Evolutionary conservation across 148 eudicot genomes (phyloP), one percentile per base, ranked within the genome.

Genomic region (Camellia japonica): DNA sequence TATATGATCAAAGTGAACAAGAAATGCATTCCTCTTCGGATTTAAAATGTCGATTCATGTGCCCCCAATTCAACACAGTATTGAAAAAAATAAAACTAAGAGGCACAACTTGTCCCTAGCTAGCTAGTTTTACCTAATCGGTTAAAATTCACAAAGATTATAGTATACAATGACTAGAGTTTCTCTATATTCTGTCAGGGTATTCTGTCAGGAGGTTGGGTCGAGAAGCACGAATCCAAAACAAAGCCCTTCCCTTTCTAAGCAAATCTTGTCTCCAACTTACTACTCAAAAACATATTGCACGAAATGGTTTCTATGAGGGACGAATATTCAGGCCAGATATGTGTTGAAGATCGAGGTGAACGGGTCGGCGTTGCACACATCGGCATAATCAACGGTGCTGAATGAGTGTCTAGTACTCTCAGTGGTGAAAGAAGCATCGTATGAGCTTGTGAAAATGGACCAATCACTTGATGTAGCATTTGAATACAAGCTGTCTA

Each of bases 391-490:
- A 73, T 92, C 98, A 18, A 82, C 79, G 0, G 90, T 89, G 60
- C 97, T 90, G 86, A 93, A 93, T 23, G 98, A 94, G 83, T 94
- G 97, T 61, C 98, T 64, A 4, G 97, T 92, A 78, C 98, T 94
- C 85, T 94, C 98, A 13, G 95, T 93, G 55, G 97, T 93, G 86
- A 93, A 91, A 20, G 97, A 93, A 42, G 98, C 93, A 4, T 94
- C 98, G 61, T 94, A 97, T 0, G 97, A 94, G 91, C 97, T 94
- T n/a, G 98, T 94, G 79, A 94, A 94, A 20, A 93, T 84, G 67
- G 98, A 94, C 94, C 93, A 93, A 63, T 94, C 98, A 64, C 95
- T 94, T 5, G 98, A 86, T 54, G 96, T 83, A 1, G 88, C 88
- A 52, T 93, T 97, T 16, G 95, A 91, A 71, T 85, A 93, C 42